phyloP scores from a whole-genome alignment of 345 rosid species.

The Rhizophora apiculata region DNA sequence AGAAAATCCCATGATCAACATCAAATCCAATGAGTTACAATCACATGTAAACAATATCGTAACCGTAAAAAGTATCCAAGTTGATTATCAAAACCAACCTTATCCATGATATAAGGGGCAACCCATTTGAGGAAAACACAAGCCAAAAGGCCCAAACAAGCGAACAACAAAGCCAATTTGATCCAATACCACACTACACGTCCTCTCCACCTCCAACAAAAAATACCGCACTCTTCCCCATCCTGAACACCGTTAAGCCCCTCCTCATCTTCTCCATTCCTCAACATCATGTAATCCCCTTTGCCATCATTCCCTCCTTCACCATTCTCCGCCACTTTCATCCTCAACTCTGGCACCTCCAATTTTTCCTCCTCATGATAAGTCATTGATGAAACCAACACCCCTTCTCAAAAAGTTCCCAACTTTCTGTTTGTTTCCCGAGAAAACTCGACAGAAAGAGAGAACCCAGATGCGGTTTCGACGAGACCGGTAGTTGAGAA shows the following conservation, averaged over 20 bases:
- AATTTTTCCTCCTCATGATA: conserved; percentile 45
- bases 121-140: conserved; percentile 78
- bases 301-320: conserved; percentile 33
- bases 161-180: conserved; percentile 46
- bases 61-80: background rate
- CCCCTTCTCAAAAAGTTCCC: background rate
- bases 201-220: conserved; percentile 36
- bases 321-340: conserved; percentile 29
- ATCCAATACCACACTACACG: conserved; percentile 62
- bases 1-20: background rate
- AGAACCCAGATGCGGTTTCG: conserved; percentile 5
- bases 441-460: conserved; percentile 24
- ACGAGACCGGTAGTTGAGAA: background rate
- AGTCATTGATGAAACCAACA: conserved; percentile 47
- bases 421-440: conserved; percentile 27
- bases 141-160: conserved; percentile 54
- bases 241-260: conserved; percentile 3
- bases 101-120: conserved; percentile 84
- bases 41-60: background rate
- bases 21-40: background rate
- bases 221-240: conserved; percentile 14
- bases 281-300: conserved; percentile 52
- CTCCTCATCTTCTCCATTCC: conserved; percentile 40
- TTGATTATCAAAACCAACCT: conserved; percentile 38
- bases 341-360: conserved; percentile 69